phyloP scores from a whole-genome alignment of 306 rosid species.

The Vigna unguiculata region DNA sequence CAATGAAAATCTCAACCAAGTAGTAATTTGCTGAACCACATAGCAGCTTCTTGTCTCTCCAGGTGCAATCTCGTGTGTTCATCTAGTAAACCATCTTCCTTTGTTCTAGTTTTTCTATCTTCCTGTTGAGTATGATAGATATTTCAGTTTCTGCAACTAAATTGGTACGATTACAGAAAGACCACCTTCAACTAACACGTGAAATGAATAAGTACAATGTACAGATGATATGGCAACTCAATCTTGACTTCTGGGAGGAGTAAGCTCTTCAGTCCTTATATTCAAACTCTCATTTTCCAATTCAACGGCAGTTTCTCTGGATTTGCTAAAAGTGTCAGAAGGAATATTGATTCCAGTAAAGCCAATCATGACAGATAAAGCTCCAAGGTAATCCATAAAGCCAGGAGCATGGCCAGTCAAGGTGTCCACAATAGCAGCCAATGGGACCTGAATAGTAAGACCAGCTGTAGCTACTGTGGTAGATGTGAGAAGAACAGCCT shows the following conservation, averaged over 20 bases:
- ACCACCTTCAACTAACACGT: not conserved
- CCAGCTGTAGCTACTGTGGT: slow-evolving; percentile 98
- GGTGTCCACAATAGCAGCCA: slow-evolving; percentile 90
- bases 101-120: slow-evolving; percentile 10
- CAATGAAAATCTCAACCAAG: slow-evolving; percentile 9
- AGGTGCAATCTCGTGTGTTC: slow-evolving; percentile 17
- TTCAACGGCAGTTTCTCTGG: slow-evolving; percentile 54
- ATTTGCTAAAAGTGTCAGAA: slow-evolving; percentile 52
- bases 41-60: not conserved
- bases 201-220: slow-evolving; percentile 15
- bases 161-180: not conserved
- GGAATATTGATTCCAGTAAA: slow-evolving; percentile 91
- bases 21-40: not conserved
- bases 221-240: slow-evolving; percentile 43
- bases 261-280: slow-evolving; percentile 37
- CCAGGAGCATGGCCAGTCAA: slow-evolving; percentile 80
- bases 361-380: slow-evolving; percentile 81
- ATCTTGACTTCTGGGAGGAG: slow-evolving; percentile 43
- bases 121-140: slow-evolving; percentile 1
- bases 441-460: slow-evolving; percentile 91
- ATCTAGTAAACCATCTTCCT: not conserved
- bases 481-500: slow-evolving; percentile 96
- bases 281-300: slow-evolving; percentile 51
- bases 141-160: slow-evolving; percentile 30
- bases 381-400: slow-evolving; percentile 83